Conservation (phyloP, 208 protist genomes). For the Acanthamoeba lenticulata region DNA sequence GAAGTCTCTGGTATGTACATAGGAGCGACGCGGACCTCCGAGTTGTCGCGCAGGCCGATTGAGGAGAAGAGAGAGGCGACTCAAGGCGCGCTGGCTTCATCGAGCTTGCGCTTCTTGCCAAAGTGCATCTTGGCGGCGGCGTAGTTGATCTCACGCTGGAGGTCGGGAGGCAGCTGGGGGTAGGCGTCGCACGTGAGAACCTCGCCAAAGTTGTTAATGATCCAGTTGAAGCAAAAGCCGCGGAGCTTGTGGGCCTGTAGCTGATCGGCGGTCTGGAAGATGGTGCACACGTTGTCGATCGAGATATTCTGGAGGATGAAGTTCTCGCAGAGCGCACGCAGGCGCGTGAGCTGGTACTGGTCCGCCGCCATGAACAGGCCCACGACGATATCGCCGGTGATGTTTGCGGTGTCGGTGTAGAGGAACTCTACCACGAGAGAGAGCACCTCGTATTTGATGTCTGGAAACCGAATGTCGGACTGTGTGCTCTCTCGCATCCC, state of each 20-base stretch:
- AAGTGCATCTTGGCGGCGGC: slow-evolving; percentile 34
- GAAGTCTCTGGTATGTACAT: background rate
- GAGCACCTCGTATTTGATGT: slow-evolving; percentile 59
- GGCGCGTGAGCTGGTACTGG: slow-evolving; percentile 31
- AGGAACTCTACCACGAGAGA: slow-evolving; percentile 11
- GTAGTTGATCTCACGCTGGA: slow-evolving; percentile 38
- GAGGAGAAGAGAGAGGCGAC: no score
- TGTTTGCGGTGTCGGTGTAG: slow-evolving; percentile 51
- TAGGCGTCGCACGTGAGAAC: slow-evolving; percentile 48
- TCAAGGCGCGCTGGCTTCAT: background rate
- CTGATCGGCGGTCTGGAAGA: slow-evolving; percentile 59
- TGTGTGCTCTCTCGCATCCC: slow-evolving; percentile 49
- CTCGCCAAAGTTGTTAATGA: slow-evolving; percentile 62
- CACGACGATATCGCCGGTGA: slow-evolving; percentile 53
- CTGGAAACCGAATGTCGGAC: slow-evolving; percentile 1
- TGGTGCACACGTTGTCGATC: slow-evolving; percentile 60
- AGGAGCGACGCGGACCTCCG: background rate
- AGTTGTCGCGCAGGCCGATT: background rate
- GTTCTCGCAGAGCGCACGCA: slow-evolving; percentile 39
- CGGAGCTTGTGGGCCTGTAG: slow-evolving; percentile 31
- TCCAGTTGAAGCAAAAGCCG: slow-evolving; percentile 59
- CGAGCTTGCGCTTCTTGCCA: slow-evolving; percentile 39
- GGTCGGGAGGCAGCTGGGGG: background rate
- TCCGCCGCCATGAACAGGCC: slow-evolving; percentile 59
- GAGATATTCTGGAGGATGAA: slow-evolving; percentile 58